Conservation (phyloP, 768 basidiomycete species). For the Xanthoconium purpureum region DNA sequence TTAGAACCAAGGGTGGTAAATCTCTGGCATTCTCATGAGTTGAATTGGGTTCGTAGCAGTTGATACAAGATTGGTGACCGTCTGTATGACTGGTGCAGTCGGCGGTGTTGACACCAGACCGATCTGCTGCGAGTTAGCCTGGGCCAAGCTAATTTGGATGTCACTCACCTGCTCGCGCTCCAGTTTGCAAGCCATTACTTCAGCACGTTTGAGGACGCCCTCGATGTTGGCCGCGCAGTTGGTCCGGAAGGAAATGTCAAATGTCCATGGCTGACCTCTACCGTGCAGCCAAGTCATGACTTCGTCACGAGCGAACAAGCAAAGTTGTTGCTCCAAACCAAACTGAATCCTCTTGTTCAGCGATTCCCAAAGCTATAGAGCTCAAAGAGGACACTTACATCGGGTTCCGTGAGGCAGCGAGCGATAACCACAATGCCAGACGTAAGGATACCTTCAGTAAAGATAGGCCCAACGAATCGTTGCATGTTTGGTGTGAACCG, state of each 20-base stretch:
- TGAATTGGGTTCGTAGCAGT: constrained; percentile 83
- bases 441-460: constrained; percentile 86
- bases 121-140: constrained; percentile 18
- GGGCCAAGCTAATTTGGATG: not conserved
- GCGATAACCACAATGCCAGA: constrained; percentile 89
- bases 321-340: constrained; percentile 89
- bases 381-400: constrained; percentile 47
- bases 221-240: constrained; percentile 60
- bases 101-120: constrained; percentile 22
- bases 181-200: constrained; percentile 80
- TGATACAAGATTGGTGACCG: constrained; percentile 78
- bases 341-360: constrained; percentile 46
- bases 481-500: constrained; percentile 97
- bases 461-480: constrained; percentile 82
- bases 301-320: constrained; percentile 91
- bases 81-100: constrained; percentile 63
- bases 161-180: constrained; percentile 73
- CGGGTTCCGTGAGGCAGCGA: constrained; percentile 85
- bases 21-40: constrained; percentile 82
- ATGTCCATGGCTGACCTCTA: constrained; percentile 52
- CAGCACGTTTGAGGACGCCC: constrained; percentile 73
- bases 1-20: constrained; percentile 84
- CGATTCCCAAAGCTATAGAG: not conserved
- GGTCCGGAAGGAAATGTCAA: constrained; percentile 60
- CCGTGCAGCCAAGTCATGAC: constrained; percentile 72